These are phyloP conservation scores for Penicillium sp. DNA, from an alignment of 2,329 filamentous ascomycete genomes.

Conservation along the genomic window DNA sequence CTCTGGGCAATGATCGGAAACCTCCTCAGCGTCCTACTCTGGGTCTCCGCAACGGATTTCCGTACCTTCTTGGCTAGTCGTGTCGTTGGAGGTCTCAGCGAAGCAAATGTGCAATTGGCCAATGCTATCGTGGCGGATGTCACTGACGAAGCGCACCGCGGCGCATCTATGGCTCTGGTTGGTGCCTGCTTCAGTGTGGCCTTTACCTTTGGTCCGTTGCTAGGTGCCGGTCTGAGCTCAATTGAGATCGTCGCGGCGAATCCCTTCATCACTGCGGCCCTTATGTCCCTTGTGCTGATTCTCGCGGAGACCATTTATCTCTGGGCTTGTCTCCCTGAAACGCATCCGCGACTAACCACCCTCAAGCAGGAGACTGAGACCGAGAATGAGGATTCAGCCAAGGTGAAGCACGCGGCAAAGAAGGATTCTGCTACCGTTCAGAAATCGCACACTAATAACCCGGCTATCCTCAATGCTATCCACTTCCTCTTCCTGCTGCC, in stretches of 20 bases:
- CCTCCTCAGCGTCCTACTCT: constrained; percentile 86
- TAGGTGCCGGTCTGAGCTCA: constrained; percentile 81
- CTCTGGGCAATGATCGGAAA: constrained; percentile 92
- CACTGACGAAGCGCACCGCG: constrained; percentile 78
- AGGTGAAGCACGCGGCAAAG: constrained; percentile 13
- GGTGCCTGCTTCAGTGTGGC: constrained; percentile 96
- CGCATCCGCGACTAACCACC: constrained; percentile 60
- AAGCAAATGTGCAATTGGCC: constrained; percentile 94
- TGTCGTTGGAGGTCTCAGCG: constrained; percentile 86
- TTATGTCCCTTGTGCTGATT: constrained; percentile 81
- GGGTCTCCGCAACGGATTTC: constrained; percentile 92
- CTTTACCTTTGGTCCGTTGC: constrained; percentile 91
- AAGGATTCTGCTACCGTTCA: constrained; percentile 8
- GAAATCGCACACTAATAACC: constrained; percentile 70
- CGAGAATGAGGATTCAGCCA: not conserved
- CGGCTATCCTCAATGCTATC: constrained; percentile 74
- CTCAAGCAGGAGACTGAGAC: constrained; percentile 12
- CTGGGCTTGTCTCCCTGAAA: constrained; percentile 83
- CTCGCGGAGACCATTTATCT: constrained; percentile 85
- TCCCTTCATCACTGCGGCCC: constrained; percentile 89
- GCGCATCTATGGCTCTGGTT: constrained; percentile 92
- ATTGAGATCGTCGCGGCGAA: constrained; percentile 79
- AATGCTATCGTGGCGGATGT: constrained; percentile 97
- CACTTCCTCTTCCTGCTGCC: constrained; percentile 93
- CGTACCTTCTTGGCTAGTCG: constrained; percentile 93